Evolutionary conservation across 139 green algal genomes (phyloP).

Genomic region (Diplosphaera chodatii): DNA sequence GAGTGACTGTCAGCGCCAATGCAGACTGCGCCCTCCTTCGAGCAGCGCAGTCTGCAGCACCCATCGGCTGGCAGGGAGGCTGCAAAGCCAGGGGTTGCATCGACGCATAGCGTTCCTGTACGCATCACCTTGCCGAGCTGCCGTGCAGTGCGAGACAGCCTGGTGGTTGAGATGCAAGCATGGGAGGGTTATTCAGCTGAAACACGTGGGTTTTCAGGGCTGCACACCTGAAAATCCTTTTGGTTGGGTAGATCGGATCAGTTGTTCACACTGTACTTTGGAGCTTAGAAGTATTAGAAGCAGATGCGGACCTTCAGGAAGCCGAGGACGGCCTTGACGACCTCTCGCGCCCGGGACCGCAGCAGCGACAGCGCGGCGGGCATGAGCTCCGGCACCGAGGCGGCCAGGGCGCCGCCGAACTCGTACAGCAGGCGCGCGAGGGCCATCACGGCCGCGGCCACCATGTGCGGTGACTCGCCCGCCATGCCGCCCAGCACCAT

Average conservation of each 20-base stretch:
- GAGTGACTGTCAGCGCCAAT: neutral
- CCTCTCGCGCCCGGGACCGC: slow-evolving; percentile 73
- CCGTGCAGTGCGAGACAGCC: neutral
- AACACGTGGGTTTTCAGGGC: too few relatives aligned
- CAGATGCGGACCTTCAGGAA: slow-evolving; percentile 79
- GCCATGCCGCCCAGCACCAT: slow-evolving; percentile 80
- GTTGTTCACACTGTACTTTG: too few relatives aligned
- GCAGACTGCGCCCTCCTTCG: neutral
- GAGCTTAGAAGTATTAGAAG: too few relatives aligned
- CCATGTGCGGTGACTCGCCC: slow-evolving; percentile 70
- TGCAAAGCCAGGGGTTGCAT: neutral
- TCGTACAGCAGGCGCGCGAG: slow-evolving; percentile 90
- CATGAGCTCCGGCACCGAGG: slow-evolving; percentile 57
- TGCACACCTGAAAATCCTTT: too few relatives aligned
- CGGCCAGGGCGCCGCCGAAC: slow-evolving; percentile 62
- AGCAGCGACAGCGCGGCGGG: slow-evolving; percentile 81
- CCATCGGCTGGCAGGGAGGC: neutral
- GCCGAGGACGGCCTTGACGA: slow-evolving; percentile 89
- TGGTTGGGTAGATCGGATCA: too few relatives aligned
- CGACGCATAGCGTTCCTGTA: neutral
- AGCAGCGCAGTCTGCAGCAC: neutral
- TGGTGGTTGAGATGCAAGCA: neutral
- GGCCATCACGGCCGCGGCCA: slow-evolving; percentile 75
- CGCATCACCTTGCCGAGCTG: slow-evolving; percentile 1
- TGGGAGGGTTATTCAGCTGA: neutral